Percentiles rank a stretch among this genome's conserved stretches.
Evolutionary conservation across 441 rosid genomes (phyloP).

Genomic region (Lepidium campestre): DNA sequence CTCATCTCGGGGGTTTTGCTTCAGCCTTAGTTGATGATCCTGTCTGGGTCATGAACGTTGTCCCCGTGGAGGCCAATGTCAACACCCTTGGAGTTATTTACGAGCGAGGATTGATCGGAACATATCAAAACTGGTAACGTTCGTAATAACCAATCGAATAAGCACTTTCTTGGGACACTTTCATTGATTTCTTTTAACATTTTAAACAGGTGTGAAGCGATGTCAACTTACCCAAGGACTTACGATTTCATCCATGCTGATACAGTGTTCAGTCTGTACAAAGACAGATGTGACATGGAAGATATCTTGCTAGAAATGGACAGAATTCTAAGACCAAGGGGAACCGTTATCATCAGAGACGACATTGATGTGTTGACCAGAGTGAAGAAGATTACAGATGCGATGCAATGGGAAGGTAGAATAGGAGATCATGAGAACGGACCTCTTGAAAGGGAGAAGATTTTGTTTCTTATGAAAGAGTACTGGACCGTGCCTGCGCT

Average conservation of each 20-base stretch:
- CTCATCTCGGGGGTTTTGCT: constrained; percentile 56
- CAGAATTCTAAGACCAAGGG: constrained; percentile 55
- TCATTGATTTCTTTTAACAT: neutral
- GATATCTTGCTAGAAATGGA: constrained; percentile 66
- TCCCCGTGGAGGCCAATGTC: constrained; percentile 39
- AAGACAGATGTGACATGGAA: constrained; percentile 43
- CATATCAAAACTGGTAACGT: constrained; percentile 54
- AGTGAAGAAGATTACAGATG: constrained; percentile 39
- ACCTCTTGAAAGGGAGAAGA: constrained; percentile 47
- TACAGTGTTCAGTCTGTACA: constrained; percentile 37
- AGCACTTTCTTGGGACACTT: neutral
- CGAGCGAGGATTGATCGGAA: constrained; percentile 61
- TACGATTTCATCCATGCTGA: constrained; percentile 57
- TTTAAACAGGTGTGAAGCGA: constrained; percentile 53
- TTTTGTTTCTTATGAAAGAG: constrained; percentile 42
- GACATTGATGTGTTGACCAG: constrained; percentile 46
- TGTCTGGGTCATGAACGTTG: constrained; percentile 56
- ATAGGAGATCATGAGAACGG: constrained; percentile 55
- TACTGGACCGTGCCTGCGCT: constrained; percentile 44
- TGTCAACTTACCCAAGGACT: constrained; percentile 74
- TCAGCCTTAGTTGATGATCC: constrained; percentile 48
- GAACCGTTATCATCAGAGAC: constrained; percentile 57
- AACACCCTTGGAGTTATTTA: constrained; percentile 55
- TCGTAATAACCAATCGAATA: neutral
- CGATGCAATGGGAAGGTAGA: constrained; percentile 53